phyloP scores from a whole-genome alignment of 805 yeast species.

The Candida golubevii region DNA sequence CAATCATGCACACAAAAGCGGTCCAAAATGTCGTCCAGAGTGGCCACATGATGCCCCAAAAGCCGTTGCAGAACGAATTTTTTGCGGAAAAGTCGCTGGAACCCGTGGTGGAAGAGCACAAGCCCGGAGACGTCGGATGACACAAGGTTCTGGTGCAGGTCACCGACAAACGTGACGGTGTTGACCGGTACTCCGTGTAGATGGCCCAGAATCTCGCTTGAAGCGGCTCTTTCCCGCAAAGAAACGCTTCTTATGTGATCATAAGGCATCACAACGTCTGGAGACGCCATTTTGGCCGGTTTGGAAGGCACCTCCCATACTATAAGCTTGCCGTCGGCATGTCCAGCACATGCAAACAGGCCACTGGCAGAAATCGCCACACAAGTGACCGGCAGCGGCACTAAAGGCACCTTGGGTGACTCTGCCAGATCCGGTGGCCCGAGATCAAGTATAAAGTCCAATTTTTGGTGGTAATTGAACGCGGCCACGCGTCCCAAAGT shows the following conservation, averaged over 20 bases:
- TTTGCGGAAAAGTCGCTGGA: constrained; percentile 51
- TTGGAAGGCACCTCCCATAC: constrained; percentile 53
- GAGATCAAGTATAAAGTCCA: constrained; percentile 38
- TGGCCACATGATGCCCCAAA: constrained; percentile 42
- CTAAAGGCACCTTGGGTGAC: not conserved
- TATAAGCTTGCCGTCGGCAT: constrained; percentile 55
- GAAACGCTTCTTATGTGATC: constrained; percentile 13
- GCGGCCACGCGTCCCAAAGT: constrained; percentile 57
- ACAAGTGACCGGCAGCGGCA: constrained; percentile 1
- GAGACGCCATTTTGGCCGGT: not conserved
- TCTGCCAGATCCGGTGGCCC: too few species aligned
- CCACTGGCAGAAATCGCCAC: constrained; percentile 51
- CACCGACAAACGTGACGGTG: constrained; percentile 25
- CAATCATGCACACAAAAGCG: constrained; percentile 27
- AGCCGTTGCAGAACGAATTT: constrained; percentile 46
- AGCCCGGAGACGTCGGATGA: constrained; percentile 35
- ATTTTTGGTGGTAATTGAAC: constrained; percentile 64
- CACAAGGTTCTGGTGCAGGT: constrained; percentile 26
- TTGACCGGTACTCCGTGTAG: constrained; percentile 21
- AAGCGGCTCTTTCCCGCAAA: constrained; percentile 20
- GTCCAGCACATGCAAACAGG: constrained; percentile 65
- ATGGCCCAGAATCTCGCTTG: constrained; percentile 28
- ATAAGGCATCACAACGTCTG: constrained; percentile 1
- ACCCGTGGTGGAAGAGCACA: constrained; percentile 61
- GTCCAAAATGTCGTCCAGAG: constrained; percentile 9